Conservation (phyloP, 139 green algal species). For the Auxenochlorella pyrenoidosa region DNA sequence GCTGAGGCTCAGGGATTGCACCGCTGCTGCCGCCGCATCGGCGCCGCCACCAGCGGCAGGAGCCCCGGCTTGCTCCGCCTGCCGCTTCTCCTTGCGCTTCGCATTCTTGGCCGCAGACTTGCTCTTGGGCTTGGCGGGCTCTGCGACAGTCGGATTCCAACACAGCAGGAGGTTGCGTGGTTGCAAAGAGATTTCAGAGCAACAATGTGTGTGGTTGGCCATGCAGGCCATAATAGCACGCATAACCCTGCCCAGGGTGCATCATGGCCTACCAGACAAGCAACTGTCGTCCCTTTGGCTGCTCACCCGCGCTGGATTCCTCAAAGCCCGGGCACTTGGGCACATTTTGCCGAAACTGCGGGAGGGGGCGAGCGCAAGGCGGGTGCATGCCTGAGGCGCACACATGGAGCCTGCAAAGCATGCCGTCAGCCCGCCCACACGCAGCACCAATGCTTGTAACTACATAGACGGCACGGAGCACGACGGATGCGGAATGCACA, state of each 20-base stretch:
- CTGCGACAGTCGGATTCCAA: neutral
- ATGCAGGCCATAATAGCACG: neutral
- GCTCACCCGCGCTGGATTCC: conserved; percentile 41
- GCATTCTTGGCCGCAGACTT: conserved; percentile 59
- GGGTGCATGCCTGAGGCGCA: neutral
- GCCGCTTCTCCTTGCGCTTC: conserved; percentile 58
- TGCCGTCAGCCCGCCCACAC: neutral
- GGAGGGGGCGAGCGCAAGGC: neutral
- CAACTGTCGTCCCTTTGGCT: neutral
- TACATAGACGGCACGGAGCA: too few species aligned
- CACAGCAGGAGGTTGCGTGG: neutral
- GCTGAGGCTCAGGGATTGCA: conserved; percentile 21
- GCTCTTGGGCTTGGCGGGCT: conserved; percentile 22
- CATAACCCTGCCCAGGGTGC: neutral
- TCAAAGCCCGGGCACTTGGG: conserved; percentile 72
- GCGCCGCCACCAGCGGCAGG: neutral
- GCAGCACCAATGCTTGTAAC: too few species aligned
- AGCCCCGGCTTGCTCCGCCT: conserved; percentile 30
- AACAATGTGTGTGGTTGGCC: neutral
- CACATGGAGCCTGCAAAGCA: too few species aligned
- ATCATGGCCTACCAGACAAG: neutral
- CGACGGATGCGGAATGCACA: neutral
- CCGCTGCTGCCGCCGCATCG: neutral
- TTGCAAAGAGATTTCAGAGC: neutral
- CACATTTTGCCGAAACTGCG: conserved; percentile 53